phyloP scores from a whole-genome alignment of 164 flowering plant genomes.

The Tinospora cordifolia region DNA sequence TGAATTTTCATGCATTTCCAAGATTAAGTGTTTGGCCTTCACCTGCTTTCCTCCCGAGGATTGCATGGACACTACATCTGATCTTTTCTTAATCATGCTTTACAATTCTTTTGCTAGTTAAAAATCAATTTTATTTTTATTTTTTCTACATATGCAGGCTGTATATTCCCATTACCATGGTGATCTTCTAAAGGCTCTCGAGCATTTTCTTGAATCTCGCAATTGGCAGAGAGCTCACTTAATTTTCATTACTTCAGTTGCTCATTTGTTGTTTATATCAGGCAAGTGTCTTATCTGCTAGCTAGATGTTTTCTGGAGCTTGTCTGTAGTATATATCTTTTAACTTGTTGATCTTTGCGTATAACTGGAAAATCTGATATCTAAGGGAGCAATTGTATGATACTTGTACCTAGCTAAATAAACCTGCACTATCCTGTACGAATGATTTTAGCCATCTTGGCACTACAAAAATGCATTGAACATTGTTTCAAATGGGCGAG shows the following conservation, averaged over 20 bases:
- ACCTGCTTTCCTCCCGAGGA: too few relatives aligned
- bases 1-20: too few relatives aligned
- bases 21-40: too few relatives aligned
- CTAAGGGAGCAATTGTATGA: background rate
- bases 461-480: too few relatives aligned
- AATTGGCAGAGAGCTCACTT: slow-evolving; percentile 93
- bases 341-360: background rate
- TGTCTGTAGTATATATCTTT: background rate
- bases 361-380: background rate
- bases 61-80: background rate
- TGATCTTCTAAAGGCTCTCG: slow-evolving; percentile 59
- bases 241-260: slow-evolving; percentile 73
- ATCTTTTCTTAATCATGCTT: background rate
- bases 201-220: slow-evolving; percentile 63
- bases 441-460: too few relatives aligned
- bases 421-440: too few relatives aligned
- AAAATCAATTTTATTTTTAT: slow-evolving; percentile 6
- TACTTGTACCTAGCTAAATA: background rate
- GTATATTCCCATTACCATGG: slow-evolving; percentile 58
- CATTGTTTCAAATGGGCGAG: too few relatives aligned
- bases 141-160: slow-evolving; percentile 50
- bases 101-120: background rate
- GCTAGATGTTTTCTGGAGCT: background rate
- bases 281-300: slow-evolving; percentile 31
- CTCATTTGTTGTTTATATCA: slow-evolving; percentile 65